Evolutionary conservation across 768 basidiomycete species (phyloP), one percentile per base, ranked within the genome.

Genomic region (Boletus edulis): DNA sequence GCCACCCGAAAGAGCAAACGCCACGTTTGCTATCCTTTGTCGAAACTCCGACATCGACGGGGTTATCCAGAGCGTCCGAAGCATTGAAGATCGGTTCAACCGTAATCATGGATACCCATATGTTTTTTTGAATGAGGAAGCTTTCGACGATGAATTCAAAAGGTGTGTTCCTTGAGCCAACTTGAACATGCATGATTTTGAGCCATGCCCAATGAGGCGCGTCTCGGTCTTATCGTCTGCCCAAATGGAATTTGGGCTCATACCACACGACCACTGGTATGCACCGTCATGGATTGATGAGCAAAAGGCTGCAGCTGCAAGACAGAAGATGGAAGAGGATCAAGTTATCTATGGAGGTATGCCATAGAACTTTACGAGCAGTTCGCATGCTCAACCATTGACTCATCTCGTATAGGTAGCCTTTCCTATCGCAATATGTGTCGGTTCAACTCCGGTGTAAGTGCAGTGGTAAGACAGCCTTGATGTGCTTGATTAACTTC

Each of bases 271-370:
- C 15, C 78, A 87, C 50, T 91, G 89, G 89, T 70, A 74, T 58
- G 83, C 88, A 57, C 89, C 89, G 0, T 73, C 77, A 20, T 88
- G 81, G 82, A 84, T 91, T 35, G 86, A 91, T 62, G 86, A 89
- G 63, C 73, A 79, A 14, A 76, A 75, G 54, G 89, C 88, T 1
- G 69, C 69, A 4, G 74, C 74, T 4, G 76, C 74, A 3, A 72
- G 84, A 46, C 72, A 78, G 37, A 73, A 80, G 61, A 82, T 91
- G 83, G 77, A 63, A 3, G 60, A 59, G 17, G 68, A 75, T 37
- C 68, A 74, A 9, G 62, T 83, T 34, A 78, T 81, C 14, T 81
- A 82, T 60, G 81, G 76, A 58, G 79, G 80, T 77, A 48, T 46
- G 70, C 73, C 40, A 24, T 56, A 24, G 13, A 20, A 5, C 18